Evolutionary conservation across 495 filamentous ascomycete genomes (phyloP).

Genomic region (Antarctomyces pellizariae): DNA sequence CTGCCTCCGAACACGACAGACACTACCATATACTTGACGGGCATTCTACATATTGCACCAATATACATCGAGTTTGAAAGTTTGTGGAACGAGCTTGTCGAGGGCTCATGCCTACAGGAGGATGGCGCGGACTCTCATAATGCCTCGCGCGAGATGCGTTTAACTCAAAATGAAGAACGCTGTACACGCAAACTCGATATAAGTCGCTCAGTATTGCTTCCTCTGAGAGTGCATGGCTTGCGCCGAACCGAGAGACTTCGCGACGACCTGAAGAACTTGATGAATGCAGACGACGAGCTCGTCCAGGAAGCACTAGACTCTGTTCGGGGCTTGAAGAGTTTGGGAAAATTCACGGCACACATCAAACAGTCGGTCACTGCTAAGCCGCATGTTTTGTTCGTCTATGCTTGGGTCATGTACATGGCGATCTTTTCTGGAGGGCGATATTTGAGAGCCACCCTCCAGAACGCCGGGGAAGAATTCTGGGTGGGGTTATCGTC

Average conservation of each 20-base stretch:
- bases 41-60: conserved; percentile 19
- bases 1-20: conserved; percentile 18
- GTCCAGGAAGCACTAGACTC: conserved; percentile 6
- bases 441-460: conserved; percentile 22
- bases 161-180: no score
- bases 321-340: conserved; percentile 3
- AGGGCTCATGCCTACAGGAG: conserved; percentile 2
- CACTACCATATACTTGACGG: conserved; percentile 17
- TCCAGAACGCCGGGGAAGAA: conserved; percentile 18
- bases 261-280: conserved; percentile 8
- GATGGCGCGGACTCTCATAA: not conserved
- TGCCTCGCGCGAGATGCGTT: no score
- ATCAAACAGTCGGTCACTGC: conserved; percentile 11
- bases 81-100: conserved; percentile 14
- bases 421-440: conserved; percentile 36
- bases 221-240: conserved; percentile 1
- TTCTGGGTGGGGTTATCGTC: conserved; percentile 18
- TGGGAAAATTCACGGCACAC: conserved; percentile 13
- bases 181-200: no score
- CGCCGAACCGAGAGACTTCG: conserved; percentile 6
- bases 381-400: conserved; percentile 27
- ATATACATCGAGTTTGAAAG: conserved; percentile 24
- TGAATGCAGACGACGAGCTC: conserved; percentile 2
- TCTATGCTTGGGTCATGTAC: conserved; percentile 35
- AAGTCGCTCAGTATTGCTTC: no score